Evolutionary conservation across 75 land plant genomes (phyloP).

Genomic region (Pinus albicaulis): DNA sequence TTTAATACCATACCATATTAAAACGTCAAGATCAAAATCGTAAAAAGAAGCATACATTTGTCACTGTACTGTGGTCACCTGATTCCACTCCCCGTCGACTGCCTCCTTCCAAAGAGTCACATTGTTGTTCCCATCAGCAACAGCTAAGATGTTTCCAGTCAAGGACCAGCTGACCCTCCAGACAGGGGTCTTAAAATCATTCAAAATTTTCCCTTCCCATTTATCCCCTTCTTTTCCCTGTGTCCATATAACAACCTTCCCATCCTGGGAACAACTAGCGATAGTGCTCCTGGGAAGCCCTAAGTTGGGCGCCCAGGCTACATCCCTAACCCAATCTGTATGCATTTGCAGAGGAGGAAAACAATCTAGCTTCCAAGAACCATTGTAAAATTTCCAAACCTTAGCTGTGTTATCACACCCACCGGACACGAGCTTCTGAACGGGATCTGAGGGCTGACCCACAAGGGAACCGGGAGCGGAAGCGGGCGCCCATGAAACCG

Average conservation of each 20-base stretch:
- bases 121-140: slow-evolving; percentile 67
- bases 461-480: slow-evolving; percentile 56
- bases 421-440: slow-evolving; percentile 77
- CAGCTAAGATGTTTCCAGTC: slow-evolving; percentile 72
- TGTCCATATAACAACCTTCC: slow-evolving; percentile 74
- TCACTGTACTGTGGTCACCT: slow-evolving; percentile 60
- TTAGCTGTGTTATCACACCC: slow-evolving; percentile 82
- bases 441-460: slow-evolving; percentile 17
- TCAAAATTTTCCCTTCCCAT: slow-evolving; percentile 61
- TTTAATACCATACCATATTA: too few relatives aligned
- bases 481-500: slow-evolving; percentile 77
- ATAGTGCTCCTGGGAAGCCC: slow-evolving; percentile 74
- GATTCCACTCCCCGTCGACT: slow-evolving; percentile 81
- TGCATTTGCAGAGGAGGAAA: slow-evolving; percentile 76
- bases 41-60: too few relatives aligned
- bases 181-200: slow-evolving; percentile 68
- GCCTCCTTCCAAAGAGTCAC: slow-evolving; percentile 82
- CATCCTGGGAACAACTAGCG: slow-evolving; percentile 80
- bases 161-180: slow-evolving; percentile 84
- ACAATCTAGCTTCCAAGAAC: slow-evolving; percentile 71
- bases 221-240: slow-evolving; percentile 77
- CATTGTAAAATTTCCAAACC: slow-evolving; percentile 68
- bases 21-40: too few relatives aligned
- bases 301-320: slow-evolving; percentile 80
- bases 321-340: slow-evolving; percentile 77